Base-by-base conservation (phyloP, 768 basidiomycete genomes). In the Pisolithus sp. region DNA sequence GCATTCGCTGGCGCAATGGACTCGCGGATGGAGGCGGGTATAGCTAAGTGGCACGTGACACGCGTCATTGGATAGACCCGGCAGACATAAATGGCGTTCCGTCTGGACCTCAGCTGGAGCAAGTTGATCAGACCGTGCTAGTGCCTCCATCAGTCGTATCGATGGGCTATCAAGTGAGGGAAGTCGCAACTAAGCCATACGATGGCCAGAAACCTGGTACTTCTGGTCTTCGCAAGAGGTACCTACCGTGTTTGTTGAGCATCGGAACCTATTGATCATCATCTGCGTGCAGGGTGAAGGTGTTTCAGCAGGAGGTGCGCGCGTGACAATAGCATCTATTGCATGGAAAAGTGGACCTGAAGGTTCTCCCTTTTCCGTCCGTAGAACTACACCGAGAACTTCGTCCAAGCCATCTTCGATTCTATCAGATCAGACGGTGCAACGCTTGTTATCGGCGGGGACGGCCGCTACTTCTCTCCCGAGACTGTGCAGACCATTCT, bases 301-400 rank as follows among this genome's bases (percentile, higher is more conserved):
- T 98, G 61, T 99, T 99, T 81, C 90, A 99, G 73, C 92, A 97
- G 69, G 79, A 90, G 81, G 93, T 91, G 60, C 57, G 77, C 57
- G 77, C 53, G 12, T 12, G 13, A 34, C 13, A 57, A 56, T 63
- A 30, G 62, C 57, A 57, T 46, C 49, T 39, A 34, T 49, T 28
- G 38, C 43, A 24, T 15, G 12, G 5, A 18, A 54, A 37, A 18
- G 54, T 30, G 49, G 17, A 43, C 51, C 64, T 65, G 54, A 63
- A 62, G 53, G 40, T 46, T 50, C n/a, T 15, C 12, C 13, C 34
- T 26, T 55, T 12, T 12, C 34, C 38, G 30, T 55, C 31, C 51
- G 49, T 49, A 93, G 91, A 85, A 98, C 76, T 99, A 98, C 74
- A 99, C 96, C 42, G 96, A 98, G 73, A 99, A 98, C 77, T 99